These are phyloP conservation scores for Trametes pubescens DNA, from an alignment of 1,284 basidiomycete species.

Conservation along the genomic window DNA sequence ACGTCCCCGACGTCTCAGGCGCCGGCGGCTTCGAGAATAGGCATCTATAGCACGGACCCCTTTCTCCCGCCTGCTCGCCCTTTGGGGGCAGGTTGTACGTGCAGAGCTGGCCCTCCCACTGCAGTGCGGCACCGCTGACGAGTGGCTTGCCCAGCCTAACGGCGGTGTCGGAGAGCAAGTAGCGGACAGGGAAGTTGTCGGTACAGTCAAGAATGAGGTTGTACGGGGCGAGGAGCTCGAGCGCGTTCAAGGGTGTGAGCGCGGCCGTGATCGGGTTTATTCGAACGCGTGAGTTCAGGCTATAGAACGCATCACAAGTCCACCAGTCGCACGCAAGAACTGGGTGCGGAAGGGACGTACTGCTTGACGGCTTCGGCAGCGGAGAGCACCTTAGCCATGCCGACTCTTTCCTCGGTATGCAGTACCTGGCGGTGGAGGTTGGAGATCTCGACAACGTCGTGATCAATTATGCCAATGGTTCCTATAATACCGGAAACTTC, in stretches of 20 bases:
- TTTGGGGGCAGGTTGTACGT: constrained; percentile 65
- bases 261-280: constrained; percentile 62
- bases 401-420: constrained; percentile 85
- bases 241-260: constrained; percentile 69
- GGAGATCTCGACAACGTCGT: constrained; percentile 90
- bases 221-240: constrained; percentile 65
- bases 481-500: constrained; percentile 52
- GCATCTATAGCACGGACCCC: constrained; percentile 95
- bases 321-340: no score
- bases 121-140: constrained; percentile 93
- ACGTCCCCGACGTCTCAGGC: constrained; percentile 72
- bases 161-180: constrained; percentile 93
- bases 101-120: constrained; percentile 90
- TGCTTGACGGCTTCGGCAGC: constrained; percentile 72
- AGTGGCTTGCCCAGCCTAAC: constrained; percentile 80
- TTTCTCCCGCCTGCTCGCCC: constrained; percentile 45
- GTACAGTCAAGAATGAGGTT: constrained; percentile 95
- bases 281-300: constrained; percentile 73
- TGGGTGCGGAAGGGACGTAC: constrained; percentile 54
- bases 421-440: constrained; percentile 96
- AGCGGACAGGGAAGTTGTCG: constrained; percentile 92
- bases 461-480: constrained; percentile 88
- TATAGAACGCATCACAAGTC: constrained; percentile 41
- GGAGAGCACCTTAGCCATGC: constrained; percentile 85
- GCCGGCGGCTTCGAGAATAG: constrained; percentile 85